phyloP scores from a whole-genome alignment of 2,329 filamentous ascomycete genomes.

The Cytospora paraplurivora region DNA sequence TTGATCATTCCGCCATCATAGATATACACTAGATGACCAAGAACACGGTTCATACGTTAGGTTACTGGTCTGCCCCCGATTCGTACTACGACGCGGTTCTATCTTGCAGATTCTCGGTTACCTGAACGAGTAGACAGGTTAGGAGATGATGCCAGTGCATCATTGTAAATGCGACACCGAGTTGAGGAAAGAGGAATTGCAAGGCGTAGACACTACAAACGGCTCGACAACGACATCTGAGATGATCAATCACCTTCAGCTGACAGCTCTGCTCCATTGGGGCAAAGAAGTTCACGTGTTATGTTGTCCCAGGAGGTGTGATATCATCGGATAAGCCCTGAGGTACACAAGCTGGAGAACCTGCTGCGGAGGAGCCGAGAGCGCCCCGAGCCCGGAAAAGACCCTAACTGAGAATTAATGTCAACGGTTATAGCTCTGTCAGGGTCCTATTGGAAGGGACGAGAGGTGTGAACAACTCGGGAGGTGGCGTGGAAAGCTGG shows the following conservation, averaged over 20 bases:
- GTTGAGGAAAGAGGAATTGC: not conserved
- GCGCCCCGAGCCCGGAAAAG: not conserved
- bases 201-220: not conserved
- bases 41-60: too few species aligned
- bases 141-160: too few species aligned
- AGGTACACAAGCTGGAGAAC: not conserved
- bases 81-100: too few species aligned
- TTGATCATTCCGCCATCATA: too few species aligned
- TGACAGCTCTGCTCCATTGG: not conserved
- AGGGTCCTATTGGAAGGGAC: not conserved
- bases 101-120: too few species aligned
- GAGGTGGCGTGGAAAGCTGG: not conserved
- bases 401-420: not conserved
- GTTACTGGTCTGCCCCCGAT: too few species aligned
- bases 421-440: not conserved
- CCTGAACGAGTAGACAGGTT: too few species aligned
- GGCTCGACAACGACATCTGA: not conserved
- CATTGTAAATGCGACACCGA: not conserved
- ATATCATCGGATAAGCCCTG: not conserved
- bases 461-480: not conserved
- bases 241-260: not conserved
- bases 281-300: not conserved
- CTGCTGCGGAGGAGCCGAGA: not conserved
- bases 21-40: too few species aligned
- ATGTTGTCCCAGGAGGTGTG: not conserved